Evolutionary conservation across 1,139 yeast genomes (phyloP).

Genomic region (Pichia sp.): DNA sequence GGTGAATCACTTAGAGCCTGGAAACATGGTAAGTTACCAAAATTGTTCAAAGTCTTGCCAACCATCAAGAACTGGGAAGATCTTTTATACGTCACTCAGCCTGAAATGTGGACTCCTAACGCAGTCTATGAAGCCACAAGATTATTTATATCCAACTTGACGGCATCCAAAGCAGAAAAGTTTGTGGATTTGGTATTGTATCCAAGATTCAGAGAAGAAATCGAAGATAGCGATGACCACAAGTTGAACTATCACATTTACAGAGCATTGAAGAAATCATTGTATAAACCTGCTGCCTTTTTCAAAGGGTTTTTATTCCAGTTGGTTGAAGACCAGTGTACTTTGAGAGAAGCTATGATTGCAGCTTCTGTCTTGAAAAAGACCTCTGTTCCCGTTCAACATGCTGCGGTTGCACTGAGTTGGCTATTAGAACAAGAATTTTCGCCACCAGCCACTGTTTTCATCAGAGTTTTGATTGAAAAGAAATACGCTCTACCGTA

Average conservation of each 20-base stretch:
- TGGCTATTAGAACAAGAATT: constrained; percentile 79
- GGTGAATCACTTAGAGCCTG: constrained; percentile 86
- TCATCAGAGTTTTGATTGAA: constrained; percentile 81
- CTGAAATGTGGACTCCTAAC: constrained; percentile 93
- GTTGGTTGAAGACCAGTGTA: constrained; percentile 72
- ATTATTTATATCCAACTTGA: constrained; percentile 81
- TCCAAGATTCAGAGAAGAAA: constrained; percentile 77
- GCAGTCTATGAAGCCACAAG: constrained; percentile 94
- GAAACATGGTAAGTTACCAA: constrained; percentile 93
- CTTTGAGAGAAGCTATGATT: constrained; percentile 89
- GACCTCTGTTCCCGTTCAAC: constrained; percentile 88
- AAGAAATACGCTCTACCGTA: constrained; percentile 96
- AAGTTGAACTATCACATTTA: constrained; percentile 83
- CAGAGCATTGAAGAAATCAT: constrained; percentile 82
- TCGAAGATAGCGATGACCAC: constrained; percentile 67
- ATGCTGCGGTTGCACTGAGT: constrained; percentile 91
- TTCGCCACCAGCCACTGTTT: constrained; percentile 82
- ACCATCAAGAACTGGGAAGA: constrained; percentile 93
- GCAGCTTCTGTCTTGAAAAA: constrained; percentile 88
- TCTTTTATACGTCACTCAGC: constrained; percentile 84
- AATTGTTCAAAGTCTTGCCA: constrained; percentile 90
- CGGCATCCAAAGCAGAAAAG: constrained; percentile 81
- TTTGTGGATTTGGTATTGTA: constrained; percentile 69
- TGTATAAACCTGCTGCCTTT: constrained; percentile 96
- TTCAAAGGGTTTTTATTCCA: constrained; percentile 95